A percentile compares a stretch with the other conserved stretches of the same genome.
Evolutionary conservation across 2,329 filamentous ascomycete genomes (phyloP).

Genomic region (Bipolaris sorokiniana): DNA sequence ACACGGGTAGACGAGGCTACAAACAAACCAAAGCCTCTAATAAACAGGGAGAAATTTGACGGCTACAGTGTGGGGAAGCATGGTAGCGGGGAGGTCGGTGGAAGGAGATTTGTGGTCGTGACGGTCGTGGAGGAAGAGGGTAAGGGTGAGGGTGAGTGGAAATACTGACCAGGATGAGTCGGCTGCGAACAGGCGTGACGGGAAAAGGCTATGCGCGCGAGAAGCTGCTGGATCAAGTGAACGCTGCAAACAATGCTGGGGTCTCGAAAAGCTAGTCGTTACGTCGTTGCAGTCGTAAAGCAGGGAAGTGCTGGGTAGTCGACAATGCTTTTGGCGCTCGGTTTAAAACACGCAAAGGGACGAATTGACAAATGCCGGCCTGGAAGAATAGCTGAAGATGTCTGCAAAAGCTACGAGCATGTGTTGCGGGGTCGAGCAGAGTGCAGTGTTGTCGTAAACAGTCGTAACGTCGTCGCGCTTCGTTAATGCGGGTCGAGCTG

Average conservation of each 20-base stretch:
- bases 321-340: conserved; percentile 42
- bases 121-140: not conserved
- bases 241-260: conserved; percentile 51
- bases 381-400: conserved; percentile 35
- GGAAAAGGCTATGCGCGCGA: conserved; percentile 15
- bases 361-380: conserved; percentile 37
- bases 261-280: conserved; percentile 48
- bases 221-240: conserved; percentile 32
- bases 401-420: conserved; percentile 25
- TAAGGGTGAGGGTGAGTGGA: not conserved
- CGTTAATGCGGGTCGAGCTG: conserved; percentile 41
- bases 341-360: conserved; percentile 41
- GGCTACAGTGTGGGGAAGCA: conserved; percentile 1
- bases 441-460: conserved; percentile 30
- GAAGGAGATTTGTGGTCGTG: not conserved
- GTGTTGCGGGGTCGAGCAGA: conserved; percentile 23
- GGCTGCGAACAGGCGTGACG: conserved; percentile 19
- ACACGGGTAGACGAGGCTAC: conserved; percentile 38
- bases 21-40: conserved; percentile 33
- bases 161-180: conserved; percentile 29
- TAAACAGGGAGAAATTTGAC: conserved; percentile 16
- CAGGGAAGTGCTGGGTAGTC: conserved; percentile 24
- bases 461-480: conserved; percentile 45
- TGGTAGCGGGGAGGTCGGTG: not conserved
- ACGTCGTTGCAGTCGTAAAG: conserved; percentile 51